phyloP scores from a whole-genome alignment of 148 eudicot species.

The Tetragonia tetragonoides region DNA sequence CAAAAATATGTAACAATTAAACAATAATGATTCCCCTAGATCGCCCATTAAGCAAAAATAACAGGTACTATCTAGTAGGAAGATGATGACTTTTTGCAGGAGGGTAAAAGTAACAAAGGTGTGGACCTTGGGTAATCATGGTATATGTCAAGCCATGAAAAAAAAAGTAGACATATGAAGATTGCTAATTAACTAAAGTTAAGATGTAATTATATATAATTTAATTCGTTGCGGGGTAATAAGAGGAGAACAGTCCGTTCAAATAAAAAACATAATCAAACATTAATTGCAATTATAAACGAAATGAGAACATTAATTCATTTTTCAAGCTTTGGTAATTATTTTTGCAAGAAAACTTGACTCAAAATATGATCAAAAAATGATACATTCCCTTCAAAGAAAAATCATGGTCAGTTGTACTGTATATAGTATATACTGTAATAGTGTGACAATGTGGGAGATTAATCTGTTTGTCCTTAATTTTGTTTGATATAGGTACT shows the following conservation, averaged over 20 bases:
- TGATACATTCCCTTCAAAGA: too few relatives aligned
- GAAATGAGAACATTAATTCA: too few relatives aligned
- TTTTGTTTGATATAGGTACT: too few relatives aligned
- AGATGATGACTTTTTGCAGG: constrained; percentile 17
- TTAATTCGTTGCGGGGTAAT: not conserved
- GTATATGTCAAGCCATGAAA: constrained; percentile 11
- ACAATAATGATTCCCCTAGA: constrained; percentile 23
- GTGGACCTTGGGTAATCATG: constrained; percentile 29
- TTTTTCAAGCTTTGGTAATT: too few relatives aligned
- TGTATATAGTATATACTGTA: too few relatives aligned
- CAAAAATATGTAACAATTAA: constrained; percentile 19
- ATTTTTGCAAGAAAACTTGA: too few relatives aligned
- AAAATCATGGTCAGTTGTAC: too few relatives aligned
- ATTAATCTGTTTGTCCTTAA: too few relatives aligned
- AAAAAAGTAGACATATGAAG: not conserved
- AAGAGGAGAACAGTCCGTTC: not conserved
- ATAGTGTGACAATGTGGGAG: too few relatives aligned
- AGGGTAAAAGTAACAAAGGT: constrained; percentile 4
- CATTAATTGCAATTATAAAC: too few relatives aligned
- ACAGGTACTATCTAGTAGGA: constrained; percentile 1
- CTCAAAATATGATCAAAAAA: too few relatives aligned
- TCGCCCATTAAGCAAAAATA: constrained; percentile 11
- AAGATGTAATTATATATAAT: not conserved
- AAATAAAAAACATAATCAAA: too few relatives aligned
- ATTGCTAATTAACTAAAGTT: not conserved